phyloP scores from a whole-genome alignment of 2,329 filamentous ascomycete species.

The Stylonectria norvegica region DNA sequence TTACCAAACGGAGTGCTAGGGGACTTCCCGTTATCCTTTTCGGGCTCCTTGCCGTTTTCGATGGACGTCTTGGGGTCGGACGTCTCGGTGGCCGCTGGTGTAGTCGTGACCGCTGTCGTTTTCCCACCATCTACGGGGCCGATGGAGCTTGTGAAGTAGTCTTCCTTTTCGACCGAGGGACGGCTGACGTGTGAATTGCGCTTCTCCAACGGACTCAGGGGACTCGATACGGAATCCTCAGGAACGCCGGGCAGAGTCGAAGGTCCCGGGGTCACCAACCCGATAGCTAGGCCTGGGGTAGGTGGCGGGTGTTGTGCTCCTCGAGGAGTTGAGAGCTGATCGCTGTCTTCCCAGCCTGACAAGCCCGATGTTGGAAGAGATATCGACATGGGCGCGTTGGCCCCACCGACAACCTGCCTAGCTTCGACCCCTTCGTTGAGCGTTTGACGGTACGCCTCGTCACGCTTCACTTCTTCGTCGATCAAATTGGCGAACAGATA shows the following conservation, averaged over 20 bases:
- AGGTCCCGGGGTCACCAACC: constrained; percentile 66
- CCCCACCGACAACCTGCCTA: constrained; percentile 50
- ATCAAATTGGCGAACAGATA: constrained; percentile 89
- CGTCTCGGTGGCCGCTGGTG: constrained; percentile 43
- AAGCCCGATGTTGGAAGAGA: constrained; percentile 35
- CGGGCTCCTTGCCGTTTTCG: constrained; percentile 40
- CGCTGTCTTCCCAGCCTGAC: constrained; percentile 38
- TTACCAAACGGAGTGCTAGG: constrained; percentile 69
- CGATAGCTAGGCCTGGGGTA: constrained; percentile 77
- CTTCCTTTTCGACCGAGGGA: constrained; percentile 61
- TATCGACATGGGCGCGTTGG: constrained; percentile 60
- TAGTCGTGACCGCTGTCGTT: constrained; percentile 44
- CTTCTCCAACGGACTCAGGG: constrained; percentile 51
- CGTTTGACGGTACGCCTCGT: constrained; percentile 67
- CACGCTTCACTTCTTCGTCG: constrained; percentile 82
- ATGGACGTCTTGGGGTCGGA: constrained; percentile 49
- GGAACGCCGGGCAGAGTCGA: constrained; percentile 44
- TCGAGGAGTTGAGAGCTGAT: constrained; percentile 57
- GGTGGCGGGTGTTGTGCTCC: constrained; percentile 58
- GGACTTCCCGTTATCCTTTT: constrained; percentile 59
- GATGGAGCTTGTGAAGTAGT: constrained; percentile 72
- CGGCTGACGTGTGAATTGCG: constrained; percentile 54
- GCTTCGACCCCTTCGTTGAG: constrained; percentile 63
- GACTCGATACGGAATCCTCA: constrained; percentile 43
- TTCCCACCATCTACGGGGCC: constrained; percentile 46